These are phyloP conservation scores for Penicillium argentinense DNA, from an alignment of 495 filamentous ascomycete species.

Conservation along the genomic window DNA sequence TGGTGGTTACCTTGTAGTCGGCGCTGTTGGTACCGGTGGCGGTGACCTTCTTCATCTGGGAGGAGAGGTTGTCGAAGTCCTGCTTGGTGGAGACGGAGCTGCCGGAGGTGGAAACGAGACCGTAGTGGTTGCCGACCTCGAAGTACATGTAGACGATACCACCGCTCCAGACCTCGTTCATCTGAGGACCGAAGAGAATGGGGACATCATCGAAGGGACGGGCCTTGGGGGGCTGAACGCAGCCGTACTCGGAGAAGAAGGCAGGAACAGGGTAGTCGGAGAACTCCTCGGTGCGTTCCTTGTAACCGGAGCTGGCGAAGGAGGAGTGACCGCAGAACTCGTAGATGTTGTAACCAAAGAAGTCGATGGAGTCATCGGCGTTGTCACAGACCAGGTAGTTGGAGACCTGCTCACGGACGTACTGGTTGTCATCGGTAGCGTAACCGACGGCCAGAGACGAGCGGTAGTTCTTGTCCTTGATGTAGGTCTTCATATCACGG, in stretches of 20 bases:
- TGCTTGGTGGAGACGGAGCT: conserved; percentile 56
- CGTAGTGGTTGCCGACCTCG: conserved; percentile 87
- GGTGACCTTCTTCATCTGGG: conserved; percentile 64
- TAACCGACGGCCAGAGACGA: conserved; percentile 79
- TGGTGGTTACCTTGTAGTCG: conserved; percentile 67
- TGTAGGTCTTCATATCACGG: conserved; percentile 93
- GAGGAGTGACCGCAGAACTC: conserved; percentile 91
- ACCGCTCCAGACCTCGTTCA: conserved; percentile 86
- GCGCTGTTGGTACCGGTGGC: conserved; percentile 63
- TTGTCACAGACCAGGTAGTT: conserved; percentile 93
- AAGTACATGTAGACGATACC: conserved; percentile 99
- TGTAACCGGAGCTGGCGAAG: conserved; percentile 72
- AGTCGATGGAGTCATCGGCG: conserved; percentile 71
- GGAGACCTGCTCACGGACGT: conserved; percentile 74
- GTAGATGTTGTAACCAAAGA: conserved; percentile 99
- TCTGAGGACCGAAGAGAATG: conserved; percentile 75
- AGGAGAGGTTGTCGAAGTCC: conserved; percentile 76
- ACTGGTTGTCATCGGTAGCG: conserved; percentile 86
- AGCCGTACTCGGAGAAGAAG: conserved; percentile 99
- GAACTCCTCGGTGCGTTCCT: conserved; percentile 80
- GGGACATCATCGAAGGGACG: conserved; percentile 84
- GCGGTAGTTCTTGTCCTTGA: conserved; percentile 74
- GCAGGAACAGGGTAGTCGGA: conserved; percentile 82
- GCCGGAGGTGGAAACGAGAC: conserved; percentile 68
- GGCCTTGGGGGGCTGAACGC: conserved; percentile 68